Conservation (phyloP, 2,329 filamentous ascomycete species). For the Basipetospora chlamydospora region DNA sequence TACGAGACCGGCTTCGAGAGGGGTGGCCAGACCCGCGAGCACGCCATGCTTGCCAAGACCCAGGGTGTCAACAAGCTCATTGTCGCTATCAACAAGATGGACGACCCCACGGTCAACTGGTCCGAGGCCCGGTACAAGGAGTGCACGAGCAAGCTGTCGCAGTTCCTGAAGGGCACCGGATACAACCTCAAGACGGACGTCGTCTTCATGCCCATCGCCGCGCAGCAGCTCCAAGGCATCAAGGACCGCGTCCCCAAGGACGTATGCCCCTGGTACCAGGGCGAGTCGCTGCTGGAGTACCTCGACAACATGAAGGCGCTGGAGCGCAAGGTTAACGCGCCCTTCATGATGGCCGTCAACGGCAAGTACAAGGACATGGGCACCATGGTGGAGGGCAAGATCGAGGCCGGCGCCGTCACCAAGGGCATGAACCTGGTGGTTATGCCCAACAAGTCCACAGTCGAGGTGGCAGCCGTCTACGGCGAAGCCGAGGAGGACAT, state of each 20-base stretch:
- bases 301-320: conserved; percentile 87
- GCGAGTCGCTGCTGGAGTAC: conserved; percentile 85
- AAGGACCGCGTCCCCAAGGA: conserved; percentile 73
- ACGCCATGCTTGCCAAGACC: conserved; percentile 94
- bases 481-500: conserved; percentile 96
- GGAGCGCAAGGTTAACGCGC: conserved; percentile 90
- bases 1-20: conserved; percentile 97
- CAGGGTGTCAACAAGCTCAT: conserved; percentile 96
- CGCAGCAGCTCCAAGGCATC: conserved; percentile 73
- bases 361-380: conserved; percentile 97
- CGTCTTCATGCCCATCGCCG: conserved; percentile 90
- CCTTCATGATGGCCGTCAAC: conserved; percentile 97
- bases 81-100: conserved; percentile 98
- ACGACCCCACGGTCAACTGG: conserved; percentile 93
- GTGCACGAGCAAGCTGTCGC: conserved; percentile 74
- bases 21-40: conserved; percentile 92
- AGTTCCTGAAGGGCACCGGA: conserved; percentile 82
- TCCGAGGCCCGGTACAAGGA: conserved; percentile 84
- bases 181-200: conserved; percentile 92
- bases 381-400: conserved; percentile 94
- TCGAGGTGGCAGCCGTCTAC: conserved; percentile 74
- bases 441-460: conserved; percentile 85
- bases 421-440: conserved; percentile 76
- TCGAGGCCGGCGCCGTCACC: conserved; percentile 87
- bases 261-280: conserved; percentile 68